Evolutionary conservation across 1,284 basidiomycete genomes (phyloP).

Genomic region (Trametes sp.): DNA sequence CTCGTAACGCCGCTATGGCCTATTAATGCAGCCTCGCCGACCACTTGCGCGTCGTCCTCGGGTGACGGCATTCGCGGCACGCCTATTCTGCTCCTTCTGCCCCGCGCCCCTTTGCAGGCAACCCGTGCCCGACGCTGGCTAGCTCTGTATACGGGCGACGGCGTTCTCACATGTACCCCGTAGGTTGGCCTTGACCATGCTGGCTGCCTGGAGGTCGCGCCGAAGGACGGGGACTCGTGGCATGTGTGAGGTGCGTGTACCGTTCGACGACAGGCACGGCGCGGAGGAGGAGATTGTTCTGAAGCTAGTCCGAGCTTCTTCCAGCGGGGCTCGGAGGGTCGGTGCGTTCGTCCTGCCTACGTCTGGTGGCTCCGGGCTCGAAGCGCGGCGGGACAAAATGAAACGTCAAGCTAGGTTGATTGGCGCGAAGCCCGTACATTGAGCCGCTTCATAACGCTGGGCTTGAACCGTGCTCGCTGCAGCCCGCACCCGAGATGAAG

Average conservation of each 20-base stretch:
- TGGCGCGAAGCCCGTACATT: neutral
- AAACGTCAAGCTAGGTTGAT: slow-evolving; percentile 3
- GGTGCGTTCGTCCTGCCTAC: neutral
- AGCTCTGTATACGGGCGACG: neutral
- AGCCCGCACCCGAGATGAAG: neutral
- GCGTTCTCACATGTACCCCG: neutral
- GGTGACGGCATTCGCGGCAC: neutral
- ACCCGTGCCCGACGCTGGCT: neutral
- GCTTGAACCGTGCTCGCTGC: neutral
- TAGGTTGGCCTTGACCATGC: neutral
- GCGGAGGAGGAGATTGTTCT: too few relatives aligned
- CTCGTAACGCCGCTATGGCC: neutral
- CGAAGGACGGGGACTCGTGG: neutral
- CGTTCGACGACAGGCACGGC: neutral
- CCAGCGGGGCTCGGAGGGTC: neutral
- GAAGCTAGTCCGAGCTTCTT: too few relatives aligned
- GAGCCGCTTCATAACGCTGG: slow-evolving; percentile 1
- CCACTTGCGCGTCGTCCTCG: neutral
- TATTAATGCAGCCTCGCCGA: slow-evolving; percentile 1
- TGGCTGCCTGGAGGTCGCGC: neutral
- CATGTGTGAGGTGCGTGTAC: neutral
- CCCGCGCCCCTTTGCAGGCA: neutral
- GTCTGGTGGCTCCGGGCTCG: too few relatives aligned
- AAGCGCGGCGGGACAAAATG: slow-evolving; percentile 3
- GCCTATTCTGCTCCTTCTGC: neutral